Evolutionary conservation across 768 basidiomycete species (phyloP), one percentile per base, ranked within the genome.

Genomic region (Leccinellum albellum): DNA sequence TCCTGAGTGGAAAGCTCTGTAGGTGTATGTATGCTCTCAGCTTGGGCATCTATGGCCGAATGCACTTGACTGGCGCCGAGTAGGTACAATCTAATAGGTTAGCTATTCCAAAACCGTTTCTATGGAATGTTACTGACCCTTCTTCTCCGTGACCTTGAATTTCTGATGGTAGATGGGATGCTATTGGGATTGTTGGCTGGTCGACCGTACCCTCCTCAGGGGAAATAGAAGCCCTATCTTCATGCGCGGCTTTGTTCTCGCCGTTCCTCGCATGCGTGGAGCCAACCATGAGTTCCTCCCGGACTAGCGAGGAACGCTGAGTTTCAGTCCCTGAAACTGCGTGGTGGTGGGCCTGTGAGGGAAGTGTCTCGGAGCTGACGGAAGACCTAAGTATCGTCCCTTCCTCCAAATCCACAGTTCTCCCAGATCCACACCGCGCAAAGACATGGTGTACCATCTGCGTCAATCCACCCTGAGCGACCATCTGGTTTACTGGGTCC

Each of bases 391-490:
- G 46, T 29, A 58, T 42, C 48, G 57, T 31, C 56, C 56, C 55
- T 55, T 63, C 62, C 28, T 60, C 68, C 20, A 44, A 53, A n/a
- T 64, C 63, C 40, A 50, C 35, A 26, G 53, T 26, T 26, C 59
- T 58, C 50, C 68, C 72, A 28, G 78, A 65, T 68, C 79, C 79
- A 66, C 91, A 92, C 21, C 97, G 83, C 14, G 88, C 82, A 70
- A 99, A 98, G 55, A 98, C 86, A 66, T 98, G 95, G 65, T 97
- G 90, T 3, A 98, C 94, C 87, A 99, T 98, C 72, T 99, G 97
- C 0, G 94, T 94, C 17, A 99, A 82, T 17, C 95, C 94, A 20
- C 96, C 97, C 73, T 99, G 97, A 17, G 97, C 97, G 35, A 99
- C 96, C 78, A 91, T 95, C 74, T 98, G 97, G 63, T 96, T 98